phyloP scores from a whole-genome alignment of 129 eudicot species.

The Cynara cardunculus region DNA sequence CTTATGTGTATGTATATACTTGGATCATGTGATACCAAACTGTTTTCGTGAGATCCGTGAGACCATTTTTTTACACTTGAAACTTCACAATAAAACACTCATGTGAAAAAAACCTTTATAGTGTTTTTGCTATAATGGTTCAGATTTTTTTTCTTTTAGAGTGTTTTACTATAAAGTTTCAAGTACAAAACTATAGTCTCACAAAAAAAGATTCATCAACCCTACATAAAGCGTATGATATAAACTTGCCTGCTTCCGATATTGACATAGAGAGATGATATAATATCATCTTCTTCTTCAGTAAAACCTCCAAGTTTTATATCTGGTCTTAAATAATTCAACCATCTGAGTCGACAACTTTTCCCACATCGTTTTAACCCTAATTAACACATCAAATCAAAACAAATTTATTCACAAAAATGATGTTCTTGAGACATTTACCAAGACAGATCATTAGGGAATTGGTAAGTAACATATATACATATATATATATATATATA shows the following conservation, averaged over 20 bases:
- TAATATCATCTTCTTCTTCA: slow-evolving; percentile 59
- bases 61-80: too few relatives aligned
- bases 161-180: too few relatives aligned
- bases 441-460: background rate
- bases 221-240: background rate
- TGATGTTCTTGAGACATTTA: background rate
- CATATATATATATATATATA: too few relatives aligned
- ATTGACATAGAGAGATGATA: slow-evolving; percentile 41
- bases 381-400: slow-evolving; percentile 1
- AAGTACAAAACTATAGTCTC: too few relatives aligned
- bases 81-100: too few relatives aligned
- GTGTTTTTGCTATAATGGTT: too few relatives aligned
- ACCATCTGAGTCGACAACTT: slow-evolving; percentile 74
- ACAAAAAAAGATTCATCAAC: too few relatives aligned
- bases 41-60: too few relatives aligned
- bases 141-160: too few relatives aligned
- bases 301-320: slow-evolving; percentile 77
- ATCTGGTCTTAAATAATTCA: slow-evolving; percentile 70
- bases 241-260: slow-evolving; percentile 64
- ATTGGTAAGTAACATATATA: background rate
- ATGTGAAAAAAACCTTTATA: too few relatives aligned
- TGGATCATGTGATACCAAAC: too few relatives aligned
- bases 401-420: background rate
- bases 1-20: too few relatives aligned
- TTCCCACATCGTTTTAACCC: slow-evolving; percentile 82